A percentile compares a stretch with the other conserved stretches of the same genome.
Evolutionary conservation across 352 stramenopile species (phyloP).

Genomic region (Pythium oligandrum): DNA sequence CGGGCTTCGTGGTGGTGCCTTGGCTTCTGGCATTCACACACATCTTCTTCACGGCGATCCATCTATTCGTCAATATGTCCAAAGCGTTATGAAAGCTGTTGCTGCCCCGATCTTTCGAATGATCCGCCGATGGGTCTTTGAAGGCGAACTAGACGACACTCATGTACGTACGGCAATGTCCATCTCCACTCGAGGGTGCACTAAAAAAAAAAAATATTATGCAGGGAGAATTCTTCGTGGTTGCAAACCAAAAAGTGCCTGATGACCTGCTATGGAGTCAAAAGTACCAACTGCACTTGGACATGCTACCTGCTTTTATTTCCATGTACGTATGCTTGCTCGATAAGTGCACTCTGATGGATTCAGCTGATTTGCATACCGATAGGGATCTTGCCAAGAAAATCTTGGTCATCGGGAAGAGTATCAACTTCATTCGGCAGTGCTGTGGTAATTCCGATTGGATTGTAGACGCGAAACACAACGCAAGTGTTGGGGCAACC

Average conservation of each 20-base stretch:
- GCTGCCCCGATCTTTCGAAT: constrained; percentile 80
- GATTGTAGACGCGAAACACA: constrained; percentile 62
- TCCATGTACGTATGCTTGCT: constrained; percentile 44
- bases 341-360: not conserved
- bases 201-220: too few species aligned
- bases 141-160: constrained; percentile 81
- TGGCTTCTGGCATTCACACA: constrained; percentile 88
- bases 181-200: not conserved
- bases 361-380: constrained; percentile 3
- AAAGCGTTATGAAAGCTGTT: constrained; percentile 77
- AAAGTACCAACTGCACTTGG: constrained; percentile 80
- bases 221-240: constrained; percentile 86
- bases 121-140: constrained; percentile 86
- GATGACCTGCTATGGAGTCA: constrained; percentile 84
- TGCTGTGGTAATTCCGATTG: constrained; percentile 90
- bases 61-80: constrained; percentile 57
- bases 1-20: constrained; percentile 76
- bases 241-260: constrained; percentile 57
- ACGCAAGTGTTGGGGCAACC: constrained; percentile 27
- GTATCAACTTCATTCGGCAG: constrained; percentile 98
- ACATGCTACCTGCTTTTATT: constrained; percentile 88
- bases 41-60: constrained; percentile 90
- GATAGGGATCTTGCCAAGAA: constrained; percentile 87
- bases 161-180: constrained; percentile 45
- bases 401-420: constrained; percentile 96